These are phyloP conservation scores for Groenewaldozyma auringiensis DNA, from an alignment of 1,139 yeast species.

Conservation along the genomic window DNA sequence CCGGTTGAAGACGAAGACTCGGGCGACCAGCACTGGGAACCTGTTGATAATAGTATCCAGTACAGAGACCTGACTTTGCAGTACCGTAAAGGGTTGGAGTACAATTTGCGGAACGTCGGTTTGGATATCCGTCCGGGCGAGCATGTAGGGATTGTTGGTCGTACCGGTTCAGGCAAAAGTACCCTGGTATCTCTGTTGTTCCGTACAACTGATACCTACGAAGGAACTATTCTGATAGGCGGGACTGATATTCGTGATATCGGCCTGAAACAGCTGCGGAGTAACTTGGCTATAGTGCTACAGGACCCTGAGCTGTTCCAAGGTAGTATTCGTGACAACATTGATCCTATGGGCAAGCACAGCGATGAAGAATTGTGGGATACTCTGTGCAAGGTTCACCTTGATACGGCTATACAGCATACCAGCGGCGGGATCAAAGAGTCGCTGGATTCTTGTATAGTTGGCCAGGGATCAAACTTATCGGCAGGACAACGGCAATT, in stretches of 20 bases:
- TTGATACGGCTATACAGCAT: slow-evolving; percentile 30
- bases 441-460: slow-evolving; percentile 58
- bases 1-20: not conserved
- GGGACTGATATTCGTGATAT: slow-evolving; percentile 48
- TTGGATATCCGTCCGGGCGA: slow-evolving; percentile 42
- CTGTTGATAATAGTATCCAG: slow-evolving; percentile 45
- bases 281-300: slow-evolving; percentile 57
- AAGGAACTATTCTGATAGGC: slow-evolving; percentile 49
- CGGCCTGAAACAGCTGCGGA: slow-evolving; percentile 49
- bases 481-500: slow-evolving; percentile 75
- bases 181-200: slow-evolving; percentile 57
- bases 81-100: slow-evolving; percentile 65
- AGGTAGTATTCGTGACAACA: slow-evolving; percentile 54
- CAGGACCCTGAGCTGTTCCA: slow-evolving; percentile 66
- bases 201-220: slow-evolving; percentile 46
- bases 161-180: slow-evolving; percentile 74
- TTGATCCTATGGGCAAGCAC: slow-evolving; percentile 54
- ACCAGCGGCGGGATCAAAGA: slow-evolving; percentile 31
- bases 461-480: slow-evolving; percentile 65
- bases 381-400: slow-evolving; percentile 58
- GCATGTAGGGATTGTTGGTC: slow-evolving; percentile 65
- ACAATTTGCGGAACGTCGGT: slow-evolving; percentile 50
- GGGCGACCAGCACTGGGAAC: slow-evolving; percentile 44
- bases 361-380: slow-evolving; percentile 47
- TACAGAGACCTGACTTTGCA: slow-evolving; percentile 54